Evolutionary conservation across 2,329 filamentous ascomycete genomes (phyloP).

Genomic region (Thermothelomyces thermophilus): DNA sequence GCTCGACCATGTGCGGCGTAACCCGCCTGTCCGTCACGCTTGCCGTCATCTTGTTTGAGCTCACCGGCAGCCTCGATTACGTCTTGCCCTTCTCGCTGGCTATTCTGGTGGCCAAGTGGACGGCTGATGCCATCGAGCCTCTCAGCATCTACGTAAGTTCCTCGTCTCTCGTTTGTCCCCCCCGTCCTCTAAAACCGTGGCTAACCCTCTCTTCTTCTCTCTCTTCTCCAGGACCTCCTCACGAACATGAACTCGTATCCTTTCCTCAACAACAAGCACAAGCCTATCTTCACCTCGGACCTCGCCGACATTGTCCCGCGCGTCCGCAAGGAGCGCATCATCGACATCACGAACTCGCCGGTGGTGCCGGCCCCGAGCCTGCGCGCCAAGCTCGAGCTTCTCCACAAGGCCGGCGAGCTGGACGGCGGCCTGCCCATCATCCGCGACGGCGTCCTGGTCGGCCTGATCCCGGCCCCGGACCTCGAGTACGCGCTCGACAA

Average conservation of each 20-base stretch:
- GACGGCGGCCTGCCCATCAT: constrained; percentile 89
- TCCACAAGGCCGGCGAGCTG: constrained; percentile 81
- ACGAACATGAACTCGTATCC: constrained; percentile 98
- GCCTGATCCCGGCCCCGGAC: constrained; percentile 88
- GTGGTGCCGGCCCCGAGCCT: constrained; percentile 71
- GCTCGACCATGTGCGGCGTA: constrained; percentile 96
- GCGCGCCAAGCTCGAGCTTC: constrained; percentile 69
- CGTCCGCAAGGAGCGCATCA: constrained; percentile 67
- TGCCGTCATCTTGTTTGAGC: constrained; percentile 89
- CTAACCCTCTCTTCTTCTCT: background rate
- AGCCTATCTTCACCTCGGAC: constrained; percentile 83
- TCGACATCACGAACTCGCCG: constrained; percentile 81
- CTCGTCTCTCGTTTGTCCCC: background rate
- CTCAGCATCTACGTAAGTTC: constrained; percentile 79
- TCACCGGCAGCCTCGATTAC: constrained; percentile 91
- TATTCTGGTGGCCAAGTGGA: constrained; percentile 96
- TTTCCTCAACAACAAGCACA: constrained; percentile 93
- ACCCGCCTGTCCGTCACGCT: constrained; percentile 89
- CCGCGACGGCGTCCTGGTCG: constrained; percentile 70
- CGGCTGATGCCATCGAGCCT: constrained; percentile 88
- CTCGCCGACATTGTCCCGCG: constrained; percentile 80
- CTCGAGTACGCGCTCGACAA: constrained; percentile 88
- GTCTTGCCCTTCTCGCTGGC: constrained; percentile 90
- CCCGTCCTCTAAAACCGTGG: background rate
- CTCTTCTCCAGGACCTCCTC: constrained; percentile 60